Base-by-base conservation (phyloP, 2,329 filamentous ascomycete species). In the Neonectria neomacrospora region DNA sequence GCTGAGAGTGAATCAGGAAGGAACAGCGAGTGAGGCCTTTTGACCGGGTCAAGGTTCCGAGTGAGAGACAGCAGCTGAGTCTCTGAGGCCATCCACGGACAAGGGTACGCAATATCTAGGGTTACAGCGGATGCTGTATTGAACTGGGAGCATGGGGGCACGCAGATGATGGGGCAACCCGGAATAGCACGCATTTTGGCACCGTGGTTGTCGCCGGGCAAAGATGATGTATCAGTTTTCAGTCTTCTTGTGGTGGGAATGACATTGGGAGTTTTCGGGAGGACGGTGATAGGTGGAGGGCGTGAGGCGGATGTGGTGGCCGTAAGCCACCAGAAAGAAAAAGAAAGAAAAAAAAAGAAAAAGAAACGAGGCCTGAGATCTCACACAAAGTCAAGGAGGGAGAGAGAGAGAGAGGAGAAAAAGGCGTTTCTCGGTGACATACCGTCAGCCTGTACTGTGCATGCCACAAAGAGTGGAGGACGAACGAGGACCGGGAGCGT, bases 161-260 rank as follows among this genome's bases (percentile, higher is more conserved):
- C 9, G 6, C 6, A 10, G 28, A 30, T 2, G 5, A 30, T 30
- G 28, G 28, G 34, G 34, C 34, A 16, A 34, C 16, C 12, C 32
- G 32, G 32, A 12, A 34, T 34, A 12, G 32, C 32, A 34, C 32
- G 12, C 32, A 34, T 7, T 26, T 26, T 26, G 28, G 9, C 28
- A 30, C 34, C n/a, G 14, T 37, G n/a, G n/a, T 20, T 41, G 37
- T 41, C 9, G 37, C 37, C n/a, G 18, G 37, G 18, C 14, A 58
- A 64, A 64, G 47, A 41, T 70, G 68, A 70, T 61, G 34, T 64
- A 67, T 70, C 68, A 69, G 61, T 50, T 71, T 62, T 48, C 11
- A 8, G 9, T 12, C 39, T 56, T 39, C 12, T 28, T n/a, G 20
- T 16, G 42, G 42, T 45, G 42, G 22, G 37, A 3, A 41, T 14